Conservation (phyloP, 2,329 filamentous ascomycete species). For the Chaetomiaceae sp. region DNA sequence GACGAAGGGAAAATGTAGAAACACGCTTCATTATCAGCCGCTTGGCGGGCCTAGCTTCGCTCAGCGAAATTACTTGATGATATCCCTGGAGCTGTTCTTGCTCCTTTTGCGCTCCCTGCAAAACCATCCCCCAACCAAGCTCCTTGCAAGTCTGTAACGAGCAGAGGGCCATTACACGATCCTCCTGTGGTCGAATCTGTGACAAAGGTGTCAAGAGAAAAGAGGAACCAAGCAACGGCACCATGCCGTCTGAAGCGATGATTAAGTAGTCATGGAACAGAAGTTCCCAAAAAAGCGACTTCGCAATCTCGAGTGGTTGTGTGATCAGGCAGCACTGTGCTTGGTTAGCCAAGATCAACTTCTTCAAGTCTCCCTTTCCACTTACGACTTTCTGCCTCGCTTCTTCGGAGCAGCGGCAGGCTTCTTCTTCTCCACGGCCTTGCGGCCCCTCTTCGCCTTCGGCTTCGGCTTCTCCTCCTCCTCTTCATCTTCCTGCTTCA, state of each 20-base stretch:
- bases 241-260: background rate
- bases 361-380: background rate
- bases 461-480: slow-evolving; percentile 13
- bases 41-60: background rate
- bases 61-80: background rate
- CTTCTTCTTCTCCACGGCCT: slow-evolving; percentile 9
- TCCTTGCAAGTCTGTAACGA: background rate
- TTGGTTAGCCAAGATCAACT: background rate
- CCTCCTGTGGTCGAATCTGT: background rate
- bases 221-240: background rate
- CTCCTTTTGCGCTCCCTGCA: background rate
- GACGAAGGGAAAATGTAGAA: background rate
- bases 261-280: background rate
- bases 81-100: background rate
- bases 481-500: slow-evolving; percentile 4
- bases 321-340: slow-evolving; percentile 5
- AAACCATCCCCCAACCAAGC: background rate
- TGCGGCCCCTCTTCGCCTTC: slow-evolving; percentile 18
- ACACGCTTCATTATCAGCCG: background rate
- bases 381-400: slow-evolving; percentile 17
- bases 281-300: background rate
- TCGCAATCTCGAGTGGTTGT: background rate
- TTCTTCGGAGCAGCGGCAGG: slow-evolving; percentile 6
- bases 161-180: background rate
- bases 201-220: background rate